phyloP scores from a whole-genome alignment of 1,139 yeast genomes.

The Tardiomyces blankii region DNA sequence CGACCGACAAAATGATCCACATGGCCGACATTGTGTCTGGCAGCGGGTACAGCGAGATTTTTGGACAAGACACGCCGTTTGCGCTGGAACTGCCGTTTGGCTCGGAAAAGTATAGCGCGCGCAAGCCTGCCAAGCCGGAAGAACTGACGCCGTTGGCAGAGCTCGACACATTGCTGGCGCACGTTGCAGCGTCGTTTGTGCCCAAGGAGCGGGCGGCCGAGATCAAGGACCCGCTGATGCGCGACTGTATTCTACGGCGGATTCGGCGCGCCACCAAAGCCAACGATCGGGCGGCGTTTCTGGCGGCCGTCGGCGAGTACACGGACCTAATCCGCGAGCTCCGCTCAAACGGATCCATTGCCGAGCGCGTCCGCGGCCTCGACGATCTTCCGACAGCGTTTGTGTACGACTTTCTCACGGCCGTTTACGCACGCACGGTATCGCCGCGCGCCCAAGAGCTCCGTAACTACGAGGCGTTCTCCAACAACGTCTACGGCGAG shows the following conservation, averaged over 20 bases:
- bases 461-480: slow-evolving; percentile 70
- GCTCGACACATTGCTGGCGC: slow-evolving; percentile 49
- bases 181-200: slow-evolving; percentile 33
- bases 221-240: slow-evolving; percentile 30
- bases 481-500: slow-evolving; percentile 90
- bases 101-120: slow-evolving; percentile 12
- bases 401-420: slow-evolving; percentile 57
- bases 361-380: slow-evolving; percentile 28
- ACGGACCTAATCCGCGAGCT: slow-evolving; percentile 29
- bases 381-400: slow-evolving; percentile 42
- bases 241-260: slow-evolving; percentile 35
- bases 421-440: slow-evolving; percentile 67
- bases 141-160: slow-evolving; percentile 67
- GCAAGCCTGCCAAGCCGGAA: slow-evolving; percentile 21
- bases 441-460: slow-evolving; percentile 61
- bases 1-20: not conserved
- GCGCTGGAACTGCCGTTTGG: slow-evolving; percentile 15
- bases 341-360: slow-evolving; percentile 25
- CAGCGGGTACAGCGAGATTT: slow-evolving; percentile 5
- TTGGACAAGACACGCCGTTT: slow-evolving; percentile 4
- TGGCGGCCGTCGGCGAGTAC: slow-evolving; percentile 30
- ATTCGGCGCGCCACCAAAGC: slow-evolving; percentile 33
- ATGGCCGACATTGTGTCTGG: not conserved
- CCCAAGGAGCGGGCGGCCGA: slow-evolving; percentile 33
- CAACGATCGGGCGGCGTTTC: slow-evolving; percentile 26